These are phyloP conservation scores for Collybia mongolica DNA, from an alignment of 768 basidiomycete genomes.

Conservation along the genomic window DNA sequence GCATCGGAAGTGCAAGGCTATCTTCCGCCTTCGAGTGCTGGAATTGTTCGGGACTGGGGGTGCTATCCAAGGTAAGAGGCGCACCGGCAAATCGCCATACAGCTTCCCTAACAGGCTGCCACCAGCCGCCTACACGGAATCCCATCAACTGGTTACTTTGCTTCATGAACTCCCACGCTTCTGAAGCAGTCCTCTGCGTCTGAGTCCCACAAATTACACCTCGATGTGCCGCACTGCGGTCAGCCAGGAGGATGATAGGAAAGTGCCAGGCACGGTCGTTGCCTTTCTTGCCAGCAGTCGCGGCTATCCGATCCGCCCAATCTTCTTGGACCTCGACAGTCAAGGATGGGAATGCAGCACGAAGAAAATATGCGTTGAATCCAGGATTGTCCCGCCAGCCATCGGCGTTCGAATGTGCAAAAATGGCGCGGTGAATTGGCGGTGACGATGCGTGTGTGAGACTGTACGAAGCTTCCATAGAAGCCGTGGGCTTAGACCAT, in stretches of 20 bases:
- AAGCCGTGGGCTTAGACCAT: slow-evolving; percentile 21
- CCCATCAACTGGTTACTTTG: slow-evolving; percentile 29
- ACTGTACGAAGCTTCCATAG: slow-evolving; percentile 14
- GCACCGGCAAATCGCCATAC: slow-evolving; percentile 70
- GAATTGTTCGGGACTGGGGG: background rate
- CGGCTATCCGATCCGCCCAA: slow-evolving; percentile 61
- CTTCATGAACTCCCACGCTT: slow-evolving; percentile 58
- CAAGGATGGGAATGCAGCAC: slow-evolving; percentile 68
- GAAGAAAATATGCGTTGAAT: slow-evolving; percentile 77
- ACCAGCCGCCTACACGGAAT: slow-evolving; percentile 60
- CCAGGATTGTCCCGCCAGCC: slow-evolving; percentile 78
- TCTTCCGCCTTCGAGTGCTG: slow-evolving; percentile 14
- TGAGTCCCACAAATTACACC: slow-evolving; percentile 59
- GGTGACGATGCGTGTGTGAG: slow-evolving; percentile 34
- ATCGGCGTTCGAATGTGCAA: slow-evolving; percentile 54
- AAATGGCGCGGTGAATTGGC: slow-evolving; percentile 66
- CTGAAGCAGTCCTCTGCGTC: slow-evolving; percentile 72
- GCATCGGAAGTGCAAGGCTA: slow-evolving; percentile 34
- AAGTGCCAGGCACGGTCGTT: slow-evolving; percentile 66
- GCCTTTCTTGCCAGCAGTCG: slow-evolving; percentile 29
- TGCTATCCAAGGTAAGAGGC: background rate
- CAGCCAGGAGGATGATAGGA: slow-evolving; percentile 64
- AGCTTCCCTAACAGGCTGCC: slow-evolving; percentile 68
- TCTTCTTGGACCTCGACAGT: slow-evolving; percentile 68
- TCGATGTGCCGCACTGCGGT: slow-evolving; percentile 76